A percentile compares a stretch with the other conserved stretches of the same genome.
Evolutionary conservation across 371 early-diverging fungal species (phyloP).

Genomic region (Actinomortierella wolfii): DNA sequence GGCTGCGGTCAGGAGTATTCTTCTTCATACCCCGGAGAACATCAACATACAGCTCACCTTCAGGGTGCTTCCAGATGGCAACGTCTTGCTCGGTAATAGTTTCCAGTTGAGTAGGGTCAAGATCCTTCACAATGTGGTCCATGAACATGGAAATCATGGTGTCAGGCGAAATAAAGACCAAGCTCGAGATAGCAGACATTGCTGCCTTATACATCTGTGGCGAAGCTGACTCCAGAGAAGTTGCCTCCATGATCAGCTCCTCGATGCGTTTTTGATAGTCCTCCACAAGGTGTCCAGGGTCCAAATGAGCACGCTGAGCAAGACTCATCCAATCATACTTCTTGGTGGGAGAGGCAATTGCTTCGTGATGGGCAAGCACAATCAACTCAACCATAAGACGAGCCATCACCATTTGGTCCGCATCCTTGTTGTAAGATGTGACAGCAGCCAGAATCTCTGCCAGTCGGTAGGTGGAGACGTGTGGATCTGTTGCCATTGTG

Average conservation of each 20-base stretch:
- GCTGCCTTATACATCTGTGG: constrained; percentile 59
- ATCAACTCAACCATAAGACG: constrained; percentile 66
- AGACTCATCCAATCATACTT: constrained; percentile 86
- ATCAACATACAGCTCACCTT: constrained; percentile 70
- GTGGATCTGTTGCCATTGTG: constrained; percentile 55
- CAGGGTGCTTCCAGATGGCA: constrained; percentile 72
- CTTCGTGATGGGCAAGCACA: constrained; percentile 75
- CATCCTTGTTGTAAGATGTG: constrained; percentile 53
- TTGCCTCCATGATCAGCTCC: constrained; percentile 49
- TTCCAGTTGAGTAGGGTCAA: constrained; percentile 52
- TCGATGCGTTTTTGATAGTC: constrained; percentile 49
- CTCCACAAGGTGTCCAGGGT: constrained; percentile 73
- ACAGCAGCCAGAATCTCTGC: constrained; percentile 68
- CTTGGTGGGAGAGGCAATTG: constrained; percentile 68
- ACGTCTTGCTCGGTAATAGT: constrained; percentile 59
- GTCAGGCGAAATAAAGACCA: constrained; percentile 63
- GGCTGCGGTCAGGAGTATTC: constrained; percentile 55
- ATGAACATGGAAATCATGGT: constrained; percentile 51
- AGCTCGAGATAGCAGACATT: constrained; percentile 56
- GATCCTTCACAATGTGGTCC: constrained; percentile 48
- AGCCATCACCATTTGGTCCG: constrained; percentile 48
- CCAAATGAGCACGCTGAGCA: constrained; percentile 72
- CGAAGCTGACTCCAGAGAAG: constrained; percentile 39
- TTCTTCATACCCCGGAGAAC: constrained; percentile 55
- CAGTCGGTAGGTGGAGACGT: constrained; percentile 56